These are phyloP conservation scores for Alternaria brassicicola DNA, from an alignment of 2,329 filamentous ascomycete genomes.

Conservation along the genomic window DNA sequence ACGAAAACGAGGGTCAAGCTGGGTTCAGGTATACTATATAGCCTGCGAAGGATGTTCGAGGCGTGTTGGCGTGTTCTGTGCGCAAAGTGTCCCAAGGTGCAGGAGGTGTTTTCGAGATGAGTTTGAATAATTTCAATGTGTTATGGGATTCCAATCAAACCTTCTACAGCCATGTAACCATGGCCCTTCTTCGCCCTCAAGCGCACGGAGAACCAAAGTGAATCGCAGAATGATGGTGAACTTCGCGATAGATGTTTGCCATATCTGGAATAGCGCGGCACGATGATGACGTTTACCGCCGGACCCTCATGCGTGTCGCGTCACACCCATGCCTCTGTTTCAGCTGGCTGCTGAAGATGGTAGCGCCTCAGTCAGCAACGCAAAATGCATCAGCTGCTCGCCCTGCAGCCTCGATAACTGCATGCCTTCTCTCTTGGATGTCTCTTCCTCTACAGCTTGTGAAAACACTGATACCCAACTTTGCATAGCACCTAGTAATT, in stretches of 20 bases:
- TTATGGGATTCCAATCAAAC: not conserved
- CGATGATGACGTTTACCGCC: slow-evolving; percentile 1
- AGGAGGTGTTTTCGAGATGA: not conserved
- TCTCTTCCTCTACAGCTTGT: not conserved
- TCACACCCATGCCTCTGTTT: slow-evolving; percentile 7
- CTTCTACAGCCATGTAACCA: not conserved
- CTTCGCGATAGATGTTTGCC: not conserved
- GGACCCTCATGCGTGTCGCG: slow-evolving; percentile 3
- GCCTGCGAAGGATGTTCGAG: not conserved
- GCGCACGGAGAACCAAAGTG: not conserved
- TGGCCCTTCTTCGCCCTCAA: not conserved
- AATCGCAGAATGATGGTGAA: not conserved
- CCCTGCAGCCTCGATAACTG: slow-evolving; percentile 2
- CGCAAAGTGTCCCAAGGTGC: not conserved
- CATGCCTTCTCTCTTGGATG: not conserved
- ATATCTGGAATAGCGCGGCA: not conserved
- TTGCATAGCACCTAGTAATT: slow-evolving; percentile 1
- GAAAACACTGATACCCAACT: not conserved
- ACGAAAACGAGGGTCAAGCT: slow-evolving; percentile 25
- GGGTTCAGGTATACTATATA: slow-evolving; percentile 27
- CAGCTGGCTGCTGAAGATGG: slow-evolving; percentile 1
- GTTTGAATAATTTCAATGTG: not conserved
- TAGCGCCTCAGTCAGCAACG: slow-evolving; percentile 15
- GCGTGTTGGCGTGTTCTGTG: not conserved
- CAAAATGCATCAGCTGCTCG: slow-evolving; percentile 11